phyloP scores from a whole-genome alignment of 371 early-diverging fungal genomes.

The Mucor racemosus region DNA sequence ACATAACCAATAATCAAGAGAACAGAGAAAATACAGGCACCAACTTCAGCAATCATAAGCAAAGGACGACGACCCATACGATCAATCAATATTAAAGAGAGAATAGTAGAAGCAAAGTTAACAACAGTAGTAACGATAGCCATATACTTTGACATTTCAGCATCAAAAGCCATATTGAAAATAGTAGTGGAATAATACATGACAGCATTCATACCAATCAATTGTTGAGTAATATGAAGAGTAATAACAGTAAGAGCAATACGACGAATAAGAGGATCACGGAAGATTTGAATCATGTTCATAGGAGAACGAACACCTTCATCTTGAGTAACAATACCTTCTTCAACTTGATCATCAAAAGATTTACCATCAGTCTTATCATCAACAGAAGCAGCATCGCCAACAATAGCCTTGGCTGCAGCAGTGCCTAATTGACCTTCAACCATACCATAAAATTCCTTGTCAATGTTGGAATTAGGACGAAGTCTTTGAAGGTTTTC shows the following conservation, averaged over 20 bases:
- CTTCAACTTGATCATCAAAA: slow-evolving; percentile 3
- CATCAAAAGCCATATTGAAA: no score
- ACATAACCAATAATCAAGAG: no score
- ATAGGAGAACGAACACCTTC: slow-evolving; percentile 20
- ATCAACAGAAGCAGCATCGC: slow-evolving; percentile 79
- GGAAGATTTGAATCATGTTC: slow-evolving; percentile 44
- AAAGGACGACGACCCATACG: not conserved
- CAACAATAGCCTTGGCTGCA: slow-evolving; percentile 91
- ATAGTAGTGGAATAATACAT: no score
- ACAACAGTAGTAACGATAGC: slow-evolving; percentile 65
- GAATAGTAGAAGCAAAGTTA: slow-evolving; percentile 61
- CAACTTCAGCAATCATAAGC: no score
- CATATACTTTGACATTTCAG: no score
- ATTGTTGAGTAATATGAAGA: slow-evolving; percentile 71
- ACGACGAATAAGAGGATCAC: slow-evolving; percentile 52
- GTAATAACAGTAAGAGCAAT: slow-evolving; percentile 55
- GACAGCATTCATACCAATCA: slow-evolving; percentile 54
- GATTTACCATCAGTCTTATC: not conserved
- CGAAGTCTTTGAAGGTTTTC: slow-evolving; percentile 59
- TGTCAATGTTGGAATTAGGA: slow-evolving; percentile 50
- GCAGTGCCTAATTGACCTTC: slow-evolving; percentile 17
- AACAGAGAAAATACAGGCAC: no score
- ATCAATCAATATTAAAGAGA: slow-evolving; percentile 54
- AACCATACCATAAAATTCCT: slow-evolving; percentile 64
- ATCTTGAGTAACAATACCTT: slow-evolving; percentile 4